Base-by-base conservation (phyloP, 176 grass and related monocot species). In the Avena atlantica region DNA sequence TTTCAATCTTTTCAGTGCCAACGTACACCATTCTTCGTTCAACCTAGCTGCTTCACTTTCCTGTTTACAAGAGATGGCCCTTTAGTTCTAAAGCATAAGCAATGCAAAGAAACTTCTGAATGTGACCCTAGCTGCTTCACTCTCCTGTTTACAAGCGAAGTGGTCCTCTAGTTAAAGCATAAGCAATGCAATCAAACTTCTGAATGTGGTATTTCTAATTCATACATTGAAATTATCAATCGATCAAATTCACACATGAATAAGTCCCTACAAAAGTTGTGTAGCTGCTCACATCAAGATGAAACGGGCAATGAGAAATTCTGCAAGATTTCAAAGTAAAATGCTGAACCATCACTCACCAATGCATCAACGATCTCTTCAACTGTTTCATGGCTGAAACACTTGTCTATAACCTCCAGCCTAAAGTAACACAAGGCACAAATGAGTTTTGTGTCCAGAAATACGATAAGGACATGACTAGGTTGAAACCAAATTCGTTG, bases 1-100 rank as follows among this genome's bases (percentile, higher is more conserved):
- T 92, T 99, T 99, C 85, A 96, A 78, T 77, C 93, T 90, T 82
- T 96, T 99, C 31, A 99, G 85, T 44, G 97, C 97, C 85, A 93
- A 87, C 25, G 70, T 87, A 86, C 90, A 96, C 97, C 97, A 99
- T 90, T 99, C 94, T 84, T 99, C 89, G 80, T 96, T 89, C 89
- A 93, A 87, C 81, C 83, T 96, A n/a, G 92, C 86, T 31, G 86
- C 92, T 86, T 99, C 97, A 87, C n/a, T 77, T 96, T 96, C 94
- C 97, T 99, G 76, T 42, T 87, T 87, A 62, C 3, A 44, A 70
- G 45, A 17, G 61, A 23, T 20, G 20, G 12, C 11, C 2, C 12
- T 31, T 74, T 57, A 78, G 48, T 55, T 78, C 59, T 50, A 58
- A 25, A 75, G n/a, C 5, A 76, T 71, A 56, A 71, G 51, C 37